Conservation (phyloP, 2,329 filamentous ascomycete genomes). For the Colletotrichum orchidophilum region DNA sequence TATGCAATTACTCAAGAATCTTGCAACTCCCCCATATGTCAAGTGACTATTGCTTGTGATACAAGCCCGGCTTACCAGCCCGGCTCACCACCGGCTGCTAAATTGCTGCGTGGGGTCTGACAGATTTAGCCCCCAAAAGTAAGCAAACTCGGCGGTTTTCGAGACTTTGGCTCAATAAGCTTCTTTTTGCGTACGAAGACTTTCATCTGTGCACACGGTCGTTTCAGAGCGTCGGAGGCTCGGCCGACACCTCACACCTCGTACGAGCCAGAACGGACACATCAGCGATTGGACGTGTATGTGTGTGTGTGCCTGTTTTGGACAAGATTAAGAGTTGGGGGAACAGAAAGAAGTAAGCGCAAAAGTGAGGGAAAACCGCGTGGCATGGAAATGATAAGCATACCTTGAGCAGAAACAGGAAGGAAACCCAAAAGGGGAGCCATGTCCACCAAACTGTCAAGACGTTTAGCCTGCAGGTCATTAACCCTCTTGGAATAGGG, state of each 20-base stretch:
- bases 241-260: background rate
- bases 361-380: too few species aligned
- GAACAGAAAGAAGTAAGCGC: background rate
- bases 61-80: too few species aligned
- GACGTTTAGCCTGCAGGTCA: background rate
- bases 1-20: slow-evolving; percentile 14
- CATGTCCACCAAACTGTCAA: background rate
- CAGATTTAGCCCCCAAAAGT: background rate
- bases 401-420: background rate
- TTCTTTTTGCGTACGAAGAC: background rate
- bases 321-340: background rate
- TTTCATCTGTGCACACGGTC: background rate
- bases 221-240: background rate
- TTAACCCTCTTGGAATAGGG: background rate
- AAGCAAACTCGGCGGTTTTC: background rate
- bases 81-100: background rate
- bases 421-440: background rate
- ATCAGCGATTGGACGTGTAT: background rate
- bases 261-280: background rate
- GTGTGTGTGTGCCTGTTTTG: background rate
- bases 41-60: too few species aligned
- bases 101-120: background rate
- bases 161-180: background rate
- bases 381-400: background rate
- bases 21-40: background rate